Evolutionary conservation across 2,329 filamentous ascomycete species (phyloP), one percentile per base, ranked within the genome.

Genomic region (Penicillium hesseltinei): DNA sequence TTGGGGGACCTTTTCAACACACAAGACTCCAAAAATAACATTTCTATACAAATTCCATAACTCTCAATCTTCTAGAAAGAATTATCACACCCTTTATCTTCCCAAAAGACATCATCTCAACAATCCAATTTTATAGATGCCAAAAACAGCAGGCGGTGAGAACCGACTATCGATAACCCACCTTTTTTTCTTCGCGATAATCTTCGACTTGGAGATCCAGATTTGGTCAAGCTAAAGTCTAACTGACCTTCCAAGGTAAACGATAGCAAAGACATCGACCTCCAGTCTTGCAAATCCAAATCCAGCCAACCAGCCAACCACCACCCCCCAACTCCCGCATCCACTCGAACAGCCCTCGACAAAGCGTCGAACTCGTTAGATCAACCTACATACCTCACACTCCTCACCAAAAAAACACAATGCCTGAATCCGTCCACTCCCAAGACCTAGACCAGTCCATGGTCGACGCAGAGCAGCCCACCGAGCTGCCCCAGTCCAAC

Each of bases 391-490:
- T 23, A 43, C 49, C 39, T 44, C 49, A 15, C 49, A 44, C 21
- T 5, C 19, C 19, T 42, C 36, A 21, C 35, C 11, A 25, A 50
- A 17, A 49, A 44, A 47, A 31, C 51, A 39, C 31, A 49, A 77
- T 77, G 75, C 75, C 75, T 21, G 66, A 66, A 58, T 74, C 72
- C 48, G 67, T 75, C n/a, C 74, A 73, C 62, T 69, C 71, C 29
- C 66, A 75, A 56, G 65, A 66, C 2, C 50, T 54, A 60, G 74
- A 77, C 58, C 75, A 77, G 64, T 71, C 73, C 60, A 78, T 78
- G 75, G 58, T 70, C 43, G 75, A 78, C 57, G 71, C 67, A 33
- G 65, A 68, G 25, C 59, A 53, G 15, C 8, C 54, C 1, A 48
- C 13, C 38, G 50, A 52, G 21, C 39, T 43, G 13, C 49, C 31